phyloP scores from a whole-genome alignment of 495 filamentous ascomycete genomes.

The Penicillium simplicissimum region DNA sequence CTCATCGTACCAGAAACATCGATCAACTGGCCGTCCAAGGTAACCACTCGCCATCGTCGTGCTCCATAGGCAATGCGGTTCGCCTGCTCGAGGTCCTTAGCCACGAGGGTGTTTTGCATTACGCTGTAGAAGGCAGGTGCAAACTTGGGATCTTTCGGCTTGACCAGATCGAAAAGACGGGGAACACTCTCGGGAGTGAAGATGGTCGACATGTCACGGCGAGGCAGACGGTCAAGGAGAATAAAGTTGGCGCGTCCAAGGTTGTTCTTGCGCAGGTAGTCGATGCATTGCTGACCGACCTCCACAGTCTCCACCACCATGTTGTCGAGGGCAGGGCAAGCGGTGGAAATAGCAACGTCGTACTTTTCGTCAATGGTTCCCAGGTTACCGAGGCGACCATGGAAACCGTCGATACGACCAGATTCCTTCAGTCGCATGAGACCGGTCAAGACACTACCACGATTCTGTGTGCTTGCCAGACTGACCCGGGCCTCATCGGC shows the following conservation, averaged over 20 bases:
- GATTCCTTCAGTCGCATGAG: conserved; percentile 95
- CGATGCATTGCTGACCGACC: conserved; percentile 94
- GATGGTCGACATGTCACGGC: conserved; percentile 72
- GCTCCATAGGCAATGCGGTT: conserved; percentile 96
- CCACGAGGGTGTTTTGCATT: conserved; percentile 90
- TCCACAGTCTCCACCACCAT: conserved; percentile 95
- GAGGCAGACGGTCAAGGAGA: conserved; percentile 81
- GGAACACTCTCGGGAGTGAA: conserved; percentile 91
- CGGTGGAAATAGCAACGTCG: conserved; percentile 95
- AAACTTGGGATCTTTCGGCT: conserved; percentile 83
- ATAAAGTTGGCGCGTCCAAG: conserved; percentile 98
- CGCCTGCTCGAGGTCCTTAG: conserved; percentile 87
- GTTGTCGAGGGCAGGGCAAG: conserved; percentile 87
- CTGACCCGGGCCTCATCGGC: conserved; percentile 93
- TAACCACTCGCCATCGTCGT: conserved; percentile 92
- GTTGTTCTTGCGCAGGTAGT: conserved; percentile 95
- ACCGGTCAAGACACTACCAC: conserved; percentile 87
- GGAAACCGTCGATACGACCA: conserved; percentile 93
- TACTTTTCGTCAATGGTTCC: conserved; percentile 94
- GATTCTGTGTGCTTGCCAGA: conserved; percentile 83
- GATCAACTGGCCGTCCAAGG: conserved; percentile 90
- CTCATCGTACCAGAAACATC: conserved; percentile 98
- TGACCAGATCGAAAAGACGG: conserved; percentile 88
- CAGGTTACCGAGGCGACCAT: conserved; percentile 91
- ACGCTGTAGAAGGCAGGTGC: conserved; percentile 92